Conservation (phyloP, 306 rosid species). For the Trifolium subterraneum region DNA sequence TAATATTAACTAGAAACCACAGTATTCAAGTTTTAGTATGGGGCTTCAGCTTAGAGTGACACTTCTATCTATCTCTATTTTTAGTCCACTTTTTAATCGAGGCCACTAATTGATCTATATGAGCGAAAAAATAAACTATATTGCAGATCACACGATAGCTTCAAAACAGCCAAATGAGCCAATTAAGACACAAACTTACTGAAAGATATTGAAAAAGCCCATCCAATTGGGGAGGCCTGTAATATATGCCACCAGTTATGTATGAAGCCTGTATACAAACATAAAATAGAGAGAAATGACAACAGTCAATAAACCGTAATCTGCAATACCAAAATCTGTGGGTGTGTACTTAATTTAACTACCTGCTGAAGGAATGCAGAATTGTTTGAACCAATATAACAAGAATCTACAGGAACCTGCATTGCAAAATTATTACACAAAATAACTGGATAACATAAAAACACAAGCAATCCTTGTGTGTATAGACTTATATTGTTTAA, state of each 20-base stretch:
- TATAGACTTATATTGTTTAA: constrained; percentile 12
- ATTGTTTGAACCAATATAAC: constrained; percentile 79
- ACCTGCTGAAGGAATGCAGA: constrained; percentile 99
- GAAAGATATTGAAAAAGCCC: constrained; percentile 92
- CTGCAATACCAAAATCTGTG: constrained; percentile 29
- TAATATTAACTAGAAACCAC: constrained; percentile 1
- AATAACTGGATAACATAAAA: constrained; percentile 25
- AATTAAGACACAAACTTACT: constrained; percentile 56
- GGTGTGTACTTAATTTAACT: constrained; percentile 26
- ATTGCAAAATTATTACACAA: constrained; percentile 31
- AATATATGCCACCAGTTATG: constrained; percentile 93
- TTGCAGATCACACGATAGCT: too few relatives aligned
- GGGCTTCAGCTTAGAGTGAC: too few relatives aligned
- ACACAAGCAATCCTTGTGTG: constrained; percentile 4
- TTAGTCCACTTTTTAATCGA: too few relatives aligned
- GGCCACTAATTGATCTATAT: too few relatives aligned
- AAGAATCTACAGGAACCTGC: constrained; percentile 96
- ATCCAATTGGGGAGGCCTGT: constrained; percentile 83
- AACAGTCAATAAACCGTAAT: constrained; percentile 30
- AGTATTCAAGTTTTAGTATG: too few relatives aligned
- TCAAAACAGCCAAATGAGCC: constrained; percentile 34
- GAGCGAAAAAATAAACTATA: too few relatives aligned
- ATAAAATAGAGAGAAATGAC: constrained; percentile 42
- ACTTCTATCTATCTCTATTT: too few relatives aligned
- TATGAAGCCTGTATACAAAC: constrained; percentile 75